Base-by-base conservation (phyloP, 768 basidiomycete species). In the Amanita pseudoporphyria region DNA sequence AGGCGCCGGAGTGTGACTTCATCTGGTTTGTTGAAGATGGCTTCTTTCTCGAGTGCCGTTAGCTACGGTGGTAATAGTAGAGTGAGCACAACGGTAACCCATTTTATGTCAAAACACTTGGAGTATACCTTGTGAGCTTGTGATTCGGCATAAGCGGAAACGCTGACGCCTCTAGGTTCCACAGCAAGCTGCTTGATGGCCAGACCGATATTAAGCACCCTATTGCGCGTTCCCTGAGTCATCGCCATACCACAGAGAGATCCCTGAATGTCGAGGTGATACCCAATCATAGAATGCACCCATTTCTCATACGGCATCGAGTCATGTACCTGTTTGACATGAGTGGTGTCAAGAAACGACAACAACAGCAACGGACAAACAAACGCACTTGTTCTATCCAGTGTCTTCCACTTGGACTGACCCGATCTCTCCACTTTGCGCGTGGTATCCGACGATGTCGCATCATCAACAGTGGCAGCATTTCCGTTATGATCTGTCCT, bases 401-500 rank as follows among this genome's bases (percentile, higher is more conserved):
- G 54, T 83, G 84, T 56, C 88, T 88, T 37, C 85, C 85, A 37
- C 68, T 76, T 1, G 69, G 55, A 0, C 76, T 82, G 21, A 70
- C 64, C 49, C 73, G 73, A 54, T 87, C 85, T 52, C 73, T 71
- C 87, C 87, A 89, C 54, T 82, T 81, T 10, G 80, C 66, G 16
- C 86, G 71, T 1, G 87, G 84, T 64, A 88, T 84, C 33, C 87
- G 79, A 49, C 86, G 72, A 62, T 88, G 87, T 13, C 86, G 70
- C 87, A 88, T 88, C 87, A 89, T 87, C 56, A 88, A 79, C 10
- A 88, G 68, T 0, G 87, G 87, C 9, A 89, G 67, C 71, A 88
- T 82, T 55, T 82, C 72, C 14, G 81, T 79, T 62, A 89, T 80
- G 56, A 84, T 67, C 59, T 77, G 75, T 18, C 85, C 87, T 88